These are phyloP conservation scores for Pythium chondricola DNA, from an alignment of 352 stramenopile species.

Conservation along the genomic window DNA sequence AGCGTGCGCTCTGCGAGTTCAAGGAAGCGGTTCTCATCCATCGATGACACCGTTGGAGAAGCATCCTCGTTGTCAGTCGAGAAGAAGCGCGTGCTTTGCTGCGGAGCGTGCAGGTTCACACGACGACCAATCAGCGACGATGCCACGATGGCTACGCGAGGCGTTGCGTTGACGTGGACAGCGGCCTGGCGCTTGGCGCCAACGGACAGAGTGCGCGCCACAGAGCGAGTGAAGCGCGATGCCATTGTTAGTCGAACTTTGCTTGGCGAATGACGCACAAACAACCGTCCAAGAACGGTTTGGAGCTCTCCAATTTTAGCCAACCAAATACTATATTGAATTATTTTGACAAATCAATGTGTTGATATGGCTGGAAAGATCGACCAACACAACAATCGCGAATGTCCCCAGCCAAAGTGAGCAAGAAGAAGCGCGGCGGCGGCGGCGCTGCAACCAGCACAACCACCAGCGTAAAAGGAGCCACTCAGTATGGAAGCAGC, in stretches of 20 bases:
- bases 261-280: constrained; percentile 2
- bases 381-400: constrained; percentile 6
- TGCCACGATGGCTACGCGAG: not conserved
- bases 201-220: not conserved
- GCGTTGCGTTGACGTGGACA: not conserved
- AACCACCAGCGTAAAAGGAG: too few species aligned
- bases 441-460: too few species aligned
- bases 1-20: constrained; percentile 69
- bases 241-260: constrained; percentile 2
- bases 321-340: constrained; percentile 3
- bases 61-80: not conserved
- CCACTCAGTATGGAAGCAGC: not conserved
- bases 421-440: constrained; percentile 9
- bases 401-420: constrained; percentile 3
- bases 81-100: not conserved
- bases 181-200: not conserved
- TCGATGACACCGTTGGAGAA: constrained; percentile 10
- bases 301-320: not conserved
- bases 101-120: not conserved
- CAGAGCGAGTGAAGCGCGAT: constrained; percentile 1
- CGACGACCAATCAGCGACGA: not conserved
- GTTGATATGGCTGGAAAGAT: not conserved
- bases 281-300: not conserved
- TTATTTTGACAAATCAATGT: not conserved
- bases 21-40: constrained; percentile 77